Percentiles rank a stretch among this genome's conserved stretches.
Evolutionary conservation across 2,329 filamentous ascomycete species (phyloP).

Genomic region (Pseudogymnoascus sp.): DNA sequence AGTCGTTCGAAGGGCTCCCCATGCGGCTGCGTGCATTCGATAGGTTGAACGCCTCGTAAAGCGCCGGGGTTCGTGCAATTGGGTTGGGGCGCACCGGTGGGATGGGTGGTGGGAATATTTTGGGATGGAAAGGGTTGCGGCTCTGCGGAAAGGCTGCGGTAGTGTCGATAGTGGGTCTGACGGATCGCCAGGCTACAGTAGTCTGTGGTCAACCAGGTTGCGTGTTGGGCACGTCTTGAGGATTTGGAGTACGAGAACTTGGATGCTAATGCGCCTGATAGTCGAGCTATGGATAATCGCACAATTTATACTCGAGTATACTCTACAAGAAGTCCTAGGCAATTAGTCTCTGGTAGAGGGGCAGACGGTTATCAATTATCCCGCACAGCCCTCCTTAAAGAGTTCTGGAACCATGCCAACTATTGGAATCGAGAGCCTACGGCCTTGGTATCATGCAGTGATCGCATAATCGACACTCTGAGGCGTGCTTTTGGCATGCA

Average conservation of each 20-base stretch:
- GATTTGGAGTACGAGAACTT: too few relatives aligned
- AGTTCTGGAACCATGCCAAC: conserved; percentile 13
- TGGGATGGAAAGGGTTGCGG: conserved; percentile 9
- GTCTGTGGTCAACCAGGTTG: too few relatives aligned
- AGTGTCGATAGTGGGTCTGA: neutral
- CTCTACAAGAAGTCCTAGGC: conserved; percentile 11
- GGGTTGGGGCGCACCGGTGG: neutral
- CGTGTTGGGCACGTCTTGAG: too few relatives aligned
- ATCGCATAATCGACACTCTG: neutral
- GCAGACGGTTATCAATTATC: conserved; percentile 12
- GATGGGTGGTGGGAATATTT: neutral
- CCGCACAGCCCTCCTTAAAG: conserved; percentile 8
- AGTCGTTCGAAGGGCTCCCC: conserved; percentile 25
- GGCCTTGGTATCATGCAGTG: conserved; percentile 15
- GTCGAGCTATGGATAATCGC: conserved; percentile 1
- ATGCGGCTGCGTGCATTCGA: conserved; percentile 29
- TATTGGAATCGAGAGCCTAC: conserved; percentile 11
- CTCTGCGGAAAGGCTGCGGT: neutral
- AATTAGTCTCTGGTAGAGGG: conserved; percentile 10
- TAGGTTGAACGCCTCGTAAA: conserved; percentile 20
- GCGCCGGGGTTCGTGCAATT: conserved; percentile 19
- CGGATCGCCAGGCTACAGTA: neutral
- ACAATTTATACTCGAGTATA: conserved; percentile 15
- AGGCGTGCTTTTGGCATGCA: too few relatives aligned
- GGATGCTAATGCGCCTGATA: conserved; percentile 8